Percentiles rank a stretch among this genome's conserved stretches.
phyloP scores from a whole-genome alignment of 2,329 filamentous ascomycete species.

The Leptographium wingfieldii region DNA sequence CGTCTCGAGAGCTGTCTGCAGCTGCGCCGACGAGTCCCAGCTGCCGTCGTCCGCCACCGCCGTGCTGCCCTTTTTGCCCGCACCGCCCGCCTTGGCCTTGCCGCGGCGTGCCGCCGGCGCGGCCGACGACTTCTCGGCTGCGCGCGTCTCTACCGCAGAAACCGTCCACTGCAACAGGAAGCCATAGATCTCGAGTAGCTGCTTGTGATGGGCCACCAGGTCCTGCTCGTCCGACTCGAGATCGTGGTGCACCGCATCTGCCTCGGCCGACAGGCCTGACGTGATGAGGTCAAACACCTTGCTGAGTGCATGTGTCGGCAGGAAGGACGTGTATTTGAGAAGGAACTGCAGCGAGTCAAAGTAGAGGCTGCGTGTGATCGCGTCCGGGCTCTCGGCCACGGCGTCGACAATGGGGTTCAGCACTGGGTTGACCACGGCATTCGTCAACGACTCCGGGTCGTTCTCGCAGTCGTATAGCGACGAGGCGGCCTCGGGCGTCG shows the following conservation, averaged over 20 bases:
- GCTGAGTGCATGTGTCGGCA: slow-evolving; percentile 73
- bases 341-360: slow-evolving; percentile 94
- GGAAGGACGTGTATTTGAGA: slow-evolving; percentile 75
- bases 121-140: slow-evolving; percentile 73
- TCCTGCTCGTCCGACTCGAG: slow-evolving; percentile 89
- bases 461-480: slow-evolving; percentile 84
- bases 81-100: slow-evolving; percentile 47
- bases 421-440: slow-evolving; percentile 66
- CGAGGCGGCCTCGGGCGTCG: slow-evolving; percentile 74
- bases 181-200: slow-evolving; percentile 82
- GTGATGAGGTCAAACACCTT: slow-evolving; percentile 87
- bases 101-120: slow-evolving; percentile 59
- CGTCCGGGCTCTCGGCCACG: slow-evolving; percentile 83
- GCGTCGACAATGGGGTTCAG: slow-evolving; percentile 89
- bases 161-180: slow-evolving; percentile 94
- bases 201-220: slow-evolving; percentile 73
- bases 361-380: slow-evolving; percentile 61
- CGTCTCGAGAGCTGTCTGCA: slow-evolving; percentile 77
- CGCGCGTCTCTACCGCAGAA: slow-evolving; percentile 85
- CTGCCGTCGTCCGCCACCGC: slow-evolving; percentile 26
- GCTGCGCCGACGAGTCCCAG: slow-evolving; percentile 82
- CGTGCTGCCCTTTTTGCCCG: slow-evolving; percentile 45
- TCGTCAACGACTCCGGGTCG: slow-evolving; percentile 73
- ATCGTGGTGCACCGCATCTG: slow-evolving; percentile 73
- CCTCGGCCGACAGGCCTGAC: slow-evolving; percentile 73